Evolutionary conservation across 2,329 filamentous ascomycete species (phyloP), one percentile per base, ranked within the genome.

Genomic region (Berkeleyomyces basicola): DNA sequence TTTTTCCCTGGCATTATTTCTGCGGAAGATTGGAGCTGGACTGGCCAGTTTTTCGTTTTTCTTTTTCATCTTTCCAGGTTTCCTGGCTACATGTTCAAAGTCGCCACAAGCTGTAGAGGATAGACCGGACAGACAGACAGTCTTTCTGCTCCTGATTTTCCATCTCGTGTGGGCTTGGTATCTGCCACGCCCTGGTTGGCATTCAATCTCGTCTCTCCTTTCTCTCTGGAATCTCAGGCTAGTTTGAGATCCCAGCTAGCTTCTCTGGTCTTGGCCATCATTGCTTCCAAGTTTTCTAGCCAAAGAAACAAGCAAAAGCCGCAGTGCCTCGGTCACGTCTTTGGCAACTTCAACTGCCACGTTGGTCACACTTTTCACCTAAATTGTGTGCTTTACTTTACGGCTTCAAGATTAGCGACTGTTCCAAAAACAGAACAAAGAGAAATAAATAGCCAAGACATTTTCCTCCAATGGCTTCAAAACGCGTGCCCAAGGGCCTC

Each of bases 401-500:
- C 4, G 6, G n/a, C 10, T 47, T 6, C n/a, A 49, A 39, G 11
- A 33, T 33, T 9, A 33, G 31, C 37, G 9, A 42, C 55, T 58
- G 7, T 53, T 11, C 37, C 31, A 23, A 23, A 58, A 6, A 16
- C 14, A 33, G 51, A 37, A 44, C 43, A 64, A 61, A 7, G 60
- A 37, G 40, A 37, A 39, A 16, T 46, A 37, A 53, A 31, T 16
- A 4, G 2, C 42, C 40, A 59, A 36, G 58, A 3, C 11, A 10
- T 11, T 23, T 7, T 16, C 11, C 36, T 55, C 33, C 51, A 62
- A 64, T 64, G 63, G 51, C 60, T 4, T 47, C 33, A 14, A 64
- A 67, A 49, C 58, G 59, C 46, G 61, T 60, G 51, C 66, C 65
- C 53, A 64, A 63, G 46, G 63, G 53, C 40, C 58, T 44, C 37